These are phyloP conservation scores for Scutellaria galericulata DNA, from an alignment of 257 asterid genomes.

Conservation along the genomic window DNA sequence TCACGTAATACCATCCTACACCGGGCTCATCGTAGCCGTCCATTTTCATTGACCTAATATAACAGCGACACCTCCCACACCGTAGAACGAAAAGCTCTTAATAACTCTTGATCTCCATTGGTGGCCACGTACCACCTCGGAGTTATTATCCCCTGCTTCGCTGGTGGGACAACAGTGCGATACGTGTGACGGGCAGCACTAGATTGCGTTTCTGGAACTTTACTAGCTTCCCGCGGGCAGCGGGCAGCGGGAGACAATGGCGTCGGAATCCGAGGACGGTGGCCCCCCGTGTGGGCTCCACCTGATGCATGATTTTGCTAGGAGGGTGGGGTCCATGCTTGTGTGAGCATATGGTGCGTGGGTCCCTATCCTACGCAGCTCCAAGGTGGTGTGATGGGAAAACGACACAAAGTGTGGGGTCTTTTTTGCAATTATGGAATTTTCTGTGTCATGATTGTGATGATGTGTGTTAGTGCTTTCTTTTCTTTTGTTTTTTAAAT, in stretches of 20 bases:
- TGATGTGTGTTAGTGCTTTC: conserved; percentile 12
- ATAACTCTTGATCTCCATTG: background rate
- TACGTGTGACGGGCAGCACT: conserved; percentile 49
- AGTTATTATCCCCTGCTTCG: conserved; percentile 40
- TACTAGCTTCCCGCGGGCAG: conserved; percentile 58
- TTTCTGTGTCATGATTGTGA: conserved; percentile 26
- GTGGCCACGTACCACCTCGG: conserved; percentile 41
- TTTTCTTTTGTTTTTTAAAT: background rate
- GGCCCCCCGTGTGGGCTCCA: conserved; percentile 42
- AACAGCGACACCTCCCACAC: conserved; percentile 34
- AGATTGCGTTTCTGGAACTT: conserved; percentile 33
- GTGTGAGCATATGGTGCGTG: conserved; percentile 37
- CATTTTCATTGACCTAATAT: conserved; percentile 34
- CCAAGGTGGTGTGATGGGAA: conserved; percentile 56
- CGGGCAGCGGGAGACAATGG: conserved; percentile 50
- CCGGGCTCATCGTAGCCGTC: conserved; percentile 46
- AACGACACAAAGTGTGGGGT: conserved; percentile 45
- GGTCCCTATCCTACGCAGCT: conserved; percentile 56
- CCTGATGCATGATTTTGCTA: conserved; percentile 4
- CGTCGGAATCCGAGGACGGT: conserved; percentile 48
- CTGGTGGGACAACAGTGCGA: conserved; percentile 42
- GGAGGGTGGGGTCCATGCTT: conserved; percentile 35
- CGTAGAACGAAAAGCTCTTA: conserved; percentile 8
- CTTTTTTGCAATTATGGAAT: conserved; percentile 39
- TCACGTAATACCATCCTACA: conserved; percentile 14